Evolutionary conservation across 139 green algal species (phyloP), one percentile per base, ranked within the genome.

Genomic region (Helicosporidium sp.): DNA sequence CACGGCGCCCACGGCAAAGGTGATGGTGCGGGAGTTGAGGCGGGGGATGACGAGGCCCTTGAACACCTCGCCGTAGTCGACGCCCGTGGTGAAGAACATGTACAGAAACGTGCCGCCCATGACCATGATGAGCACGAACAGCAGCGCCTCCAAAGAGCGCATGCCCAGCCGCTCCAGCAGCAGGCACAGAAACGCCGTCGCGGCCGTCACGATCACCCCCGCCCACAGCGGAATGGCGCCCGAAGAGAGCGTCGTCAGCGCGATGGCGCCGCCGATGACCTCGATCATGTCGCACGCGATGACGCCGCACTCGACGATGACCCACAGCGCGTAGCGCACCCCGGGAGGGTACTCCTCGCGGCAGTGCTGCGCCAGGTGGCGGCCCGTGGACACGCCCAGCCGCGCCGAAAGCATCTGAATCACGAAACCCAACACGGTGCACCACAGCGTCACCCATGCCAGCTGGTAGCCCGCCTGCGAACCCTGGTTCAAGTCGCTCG

Each of bases 321-420:
- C 20, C 41, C 41, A 47, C n/a, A 47, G 41, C 8, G 17, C 7
- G 41, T 7, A 33, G 41, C 41, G 41, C n/a, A 7, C 13, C 6
- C 6, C 7, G 20, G 8, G n/a, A 7, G n/a, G n/a, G 41, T 47
- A 47, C 41, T 47, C 41, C 10, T 10, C 31, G 10, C 31, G 31
- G 68, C 81, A 92, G 42, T 85, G 67, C 61, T 91, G 48, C 19
- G 81, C 79, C 41, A 93, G 59, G 56, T 91, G 69, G 29, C 66
- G 64, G 0, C 77, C 64, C 17, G 83, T 93, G 2, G 73, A 76
- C 26, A 93, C 70, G 3, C 79, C 83, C 43, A 93, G 60, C 58
- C 80, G 81, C 6, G 75, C 76, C 0, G 75, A 62, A 16, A 89
- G 61, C 52, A 81, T 73, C 65, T 94, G 84, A 2, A 94, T 23